A percentile compares a stretch with the other conserved stretches of the same genome.
phyloP scores from a whole-genome alignment of 2,329 filamentous ascomycete genomes.

The Fusarium concolor region DNA sequence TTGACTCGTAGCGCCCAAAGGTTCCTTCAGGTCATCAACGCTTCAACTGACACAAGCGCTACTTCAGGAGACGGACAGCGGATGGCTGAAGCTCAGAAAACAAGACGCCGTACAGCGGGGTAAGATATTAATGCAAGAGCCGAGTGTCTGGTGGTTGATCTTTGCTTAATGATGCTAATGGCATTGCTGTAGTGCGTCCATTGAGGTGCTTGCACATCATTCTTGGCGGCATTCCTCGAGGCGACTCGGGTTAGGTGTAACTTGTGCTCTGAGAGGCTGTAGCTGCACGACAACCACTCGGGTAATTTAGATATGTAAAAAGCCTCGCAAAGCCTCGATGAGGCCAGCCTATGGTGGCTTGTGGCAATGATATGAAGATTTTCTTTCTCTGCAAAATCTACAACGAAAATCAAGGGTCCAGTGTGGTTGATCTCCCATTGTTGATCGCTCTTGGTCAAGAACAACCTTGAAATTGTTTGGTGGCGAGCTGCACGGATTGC shows the following conservation, averaged over 20 bases:
- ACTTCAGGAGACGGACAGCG: constrained; percentile 20
- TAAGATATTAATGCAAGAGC: constrained; percentile 9
- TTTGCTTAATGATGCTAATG: constrained; percentile 1
- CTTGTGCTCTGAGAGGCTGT: neutral
- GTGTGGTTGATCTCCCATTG: constrained; percentile 32
- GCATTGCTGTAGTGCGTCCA: constrained; percentile 6
- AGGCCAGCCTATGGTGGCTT: constrained; percentile 3
- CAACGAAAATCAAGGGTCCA: constrained; percentile 26
- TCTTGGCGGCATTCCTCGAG: constrained; percentile 25
- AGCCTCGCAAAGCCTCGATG: neutral
- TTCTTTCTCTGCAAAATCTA: constrained; percentile 14
- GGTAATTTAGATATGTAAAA: constrained; percentile 3
- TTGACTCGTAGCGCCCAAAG: constrained; percentile 23
- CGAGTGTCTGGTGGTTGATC: constrained; percentile 23
- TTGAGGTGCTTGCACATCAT: constrained; percentile 12
- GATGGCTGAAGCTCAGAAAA: constrained; percentile 8
- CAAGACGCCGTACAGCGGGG: constrained; percentile 21
- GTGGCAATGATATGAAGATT: constrained; percentile 32
- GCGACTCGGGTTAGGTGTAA: constrained; percentile 12
- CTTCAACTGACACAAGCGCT: constrained; percentile 36
- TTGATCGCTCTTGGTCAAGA: constrained; percentile 23
- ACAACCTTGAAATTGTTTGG: constrained; percentile 8
- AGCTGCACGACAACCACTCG: constrained; percentile 7
- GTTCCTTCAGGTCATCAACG: constrained; percentile 20
- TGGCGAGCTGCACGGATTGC: constrained; percentile 32